Evolutionary conservation across 306 rosid species (phyloP).

Genomic region (Pyrus bretschneideri): DNA sequence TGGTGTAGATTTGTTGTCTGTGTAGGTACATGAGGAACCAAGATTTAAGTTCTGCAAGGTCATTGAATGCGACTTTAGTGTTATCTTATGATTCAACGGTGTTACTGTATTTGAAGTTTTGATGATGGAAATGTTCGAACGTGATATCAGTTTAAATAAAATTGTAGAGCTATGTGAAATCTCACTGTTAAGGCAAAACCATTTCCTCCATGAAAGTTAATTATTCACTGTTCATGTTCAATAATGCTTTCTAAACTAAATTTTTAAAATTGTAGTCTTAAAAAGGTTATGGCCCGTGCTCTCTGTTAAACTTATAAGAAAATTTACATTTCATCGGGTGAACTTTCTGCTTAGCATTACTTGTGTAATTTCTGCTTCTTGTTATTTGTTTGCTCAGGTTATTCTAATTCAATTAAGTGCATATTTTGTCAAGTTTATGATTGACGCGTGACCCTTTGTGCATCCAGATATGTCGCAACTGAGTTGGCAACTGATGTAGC

Average conservation of each 20-base stretch:
- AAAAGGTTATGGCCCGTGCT: background rate
- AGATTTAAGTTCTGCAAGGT: background rate
- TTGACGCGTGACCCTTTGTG: conserved; percentile 16
- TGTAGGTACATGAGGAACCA: background rate
- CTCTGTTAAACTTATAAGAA: background rate
- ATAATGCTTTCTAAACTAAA: background rate
- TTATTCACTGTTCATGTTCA: background rate
- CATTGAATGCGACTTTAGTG: background rate
- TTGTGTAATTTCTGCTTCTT: background rate
- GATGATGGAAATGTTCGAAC: background rate
- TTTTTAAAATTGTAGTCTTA: background rate
- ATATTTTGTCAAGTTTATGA: conserved; percentile 10
- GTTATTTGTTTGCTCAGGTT: background rate
- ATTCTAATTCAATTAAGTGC: background rate
- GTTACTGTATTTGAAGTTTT: background rate
- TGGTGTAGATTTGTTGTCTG: background rate
- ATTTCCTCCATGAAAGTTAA: background rate
- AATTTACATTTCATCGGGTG: background rate
- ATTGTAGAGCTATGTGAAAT: background rate
- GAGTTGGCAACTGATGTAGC: conserved; percentile 72
- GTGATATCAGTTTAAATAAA: background rate
- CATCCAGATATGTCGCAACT: conserved; percentile 61
- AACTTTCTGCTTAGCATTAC: background rate
- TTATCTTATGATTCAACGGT: background rate
- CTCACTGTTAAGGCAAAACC: background rate